phyloP scores from a whole-genome alignment of 805 yeast species.

The Wickerhamiella brachini region DNA sequence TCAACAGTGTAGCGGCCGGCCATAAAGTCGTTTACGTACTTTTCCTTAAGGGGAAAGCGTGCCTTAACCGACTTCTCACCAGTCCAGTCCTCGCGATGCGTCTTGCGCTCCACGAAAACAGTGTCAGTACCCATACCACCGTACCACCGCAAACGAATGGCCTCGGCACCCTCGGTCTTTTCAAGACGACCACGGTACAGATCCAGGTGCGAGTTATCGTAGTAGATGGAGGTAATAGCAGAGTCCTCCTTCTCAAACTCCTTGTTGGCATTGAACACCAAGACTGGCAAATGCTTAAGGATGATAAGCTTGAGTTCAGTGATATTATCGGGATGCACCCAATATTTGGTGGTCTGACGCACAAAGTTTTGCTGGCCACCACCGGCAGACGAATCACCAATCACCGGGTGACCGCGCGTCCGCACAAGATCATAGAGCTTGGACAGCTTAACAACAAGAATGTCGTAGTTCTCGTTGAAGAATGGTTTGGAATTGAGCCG shows the following conservation, averaged over 20 bases:
- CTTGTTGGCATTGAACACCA: slow-evolving; percentile 91
- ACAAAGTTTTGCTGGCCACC: slow-evolving; percentile 96
- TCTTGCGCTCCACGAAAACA: slow-evolving; percentile 90
- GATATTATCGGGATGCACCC: slow-evolving; percentile 98
- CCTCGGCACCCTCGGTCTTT: slow-evolving; percentile 98
- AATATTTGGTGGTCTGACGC: slow-evolving; percentile 95
- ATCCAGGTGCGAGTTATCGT: slow-evolving; percentile 79
- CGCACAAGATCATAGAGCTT: slow-evolving; percentile 83
- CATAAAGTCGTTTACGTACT: slow-evolving; percentile 72
- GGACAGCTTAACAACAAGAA: slow-evolving; percentile 75
- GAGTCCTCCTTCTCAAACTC: slow-evolving; percentile 91
- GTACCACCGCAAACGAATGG: slow-evolving; percentile 96
- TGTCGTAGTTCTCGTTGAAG: slow-evolving; percentile 88
- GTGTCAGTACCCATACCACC: slow-evolving; percentile 94
- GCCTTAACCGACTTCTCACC: slow-evolving; percentile 99
- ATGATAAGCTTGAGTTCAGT: slow-evolving; percentile 89
- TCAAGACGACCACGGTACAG: slow-evolving; percentile 86
- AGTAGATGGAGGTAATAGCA: slow-evolving; percentile 94
- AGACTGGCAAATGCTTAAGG: slow-evolving; percentile 88
- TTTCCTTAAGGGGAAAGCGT: slow-evolving; percentile 83
- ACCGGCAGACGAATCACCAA: slow-evolving; percentile 96
- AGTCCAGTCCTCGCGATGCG: slow-evolving; percentile 99
- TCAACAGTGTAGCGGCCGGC: slow-evolving; percentile 73
- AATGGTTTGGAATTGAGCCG: slow-evolving; percentile 89
- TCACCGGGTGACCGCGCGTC: slow-evolving; percentile 89